phyloP scores from a whole-genome alignment of 257 asterid genomes.

The Verbena officinalis region DNA sequence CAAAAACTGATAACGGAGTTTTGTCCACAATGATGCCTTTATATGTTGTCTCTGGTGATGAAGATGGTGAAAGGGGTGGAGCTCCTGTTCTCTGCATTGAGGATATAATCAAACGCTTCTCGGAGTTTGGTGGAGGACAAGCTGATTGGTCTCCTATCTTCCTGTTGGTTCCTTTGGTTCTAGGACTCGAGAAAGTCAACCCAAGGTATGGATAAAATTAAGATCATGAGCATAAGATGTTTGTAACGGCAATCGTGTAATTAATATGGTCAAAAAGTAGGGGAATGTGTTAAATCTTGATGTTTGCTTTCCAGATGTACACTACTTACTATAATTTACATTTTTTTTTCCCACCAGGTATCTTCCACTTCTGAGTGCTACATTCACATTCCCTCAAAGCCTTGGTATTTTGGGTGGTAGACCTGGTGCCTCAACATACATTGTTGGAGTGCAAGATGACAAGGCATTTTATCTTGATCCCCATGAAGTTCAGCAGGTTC shows the following conservation, averaged over 20 bases:
- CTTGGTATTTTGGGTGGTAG: conserved; percentile 94
- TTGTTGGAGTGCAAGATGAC: conserved; percentile 96
- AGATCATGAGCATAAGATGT: too few species aligned
- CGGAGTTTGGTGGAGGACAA: conserved; percentile 49
- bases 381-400: conserved; percentile 94
- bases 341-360: too few species aligned
- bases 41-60: conserved; percentile 96
- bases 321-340: too few species aligned
- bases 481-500: conserved; percentile 95
- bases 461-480: conserved; percentile 95
- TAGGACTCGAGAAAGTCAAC: conserved; percentile 91
- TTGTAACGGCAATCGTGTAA: too few species aligned
- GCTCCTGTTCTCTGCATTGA: conserved; percentile 90
- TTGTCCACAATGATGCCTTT: conserved; percentile 54
- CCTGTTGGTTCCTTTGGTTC: conserved; percentile 92
- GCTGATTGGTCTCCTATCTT: conserved; percentile 72
- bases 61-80: conserved; percentile 98
- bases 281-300: too few species aligned
- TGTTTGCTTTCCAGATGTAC: too few species aligned
- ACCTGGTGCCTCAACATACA: conserved; percentile 95
- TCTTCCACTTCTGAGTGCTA: conserved; percentile 71
- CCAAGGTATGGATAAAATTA: conserved; percentile 86
- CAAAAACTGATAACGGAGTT: conserved; percentile 40
- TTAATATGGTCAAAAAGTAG: too few species aligned
- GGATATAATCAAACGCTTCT: conserved; percentile 60